Percentiles rank a stretch among this genome's conserved stretches.
Evolutionary conservation across 164 flowering plant species (phyloP).

Genomic region (Chloranthus sessilifolius): DNA sequence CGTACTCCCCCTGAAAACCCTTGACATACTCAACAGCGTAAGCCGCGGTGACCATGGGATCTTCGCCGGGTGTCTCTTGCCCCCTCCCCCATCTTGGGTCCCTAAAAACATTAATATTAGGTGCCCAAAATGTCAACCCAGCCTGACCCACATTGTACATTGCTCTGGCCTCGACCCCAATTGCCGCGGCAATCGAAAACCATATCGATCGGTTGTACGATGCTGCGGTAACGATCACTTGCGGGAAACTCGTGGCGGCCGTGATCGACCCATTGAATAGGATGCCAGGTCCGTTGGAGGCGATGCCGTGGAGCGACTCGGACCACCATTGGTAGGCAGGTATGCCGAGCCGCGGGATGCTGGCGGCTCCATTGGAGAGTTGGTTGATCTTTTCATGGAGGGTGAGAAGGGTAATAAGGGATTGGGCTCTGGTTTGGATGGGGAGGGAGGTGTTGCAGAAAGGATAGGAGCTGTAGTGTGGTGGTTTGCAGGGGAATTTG

Average conservation of each 20-base stretch:
- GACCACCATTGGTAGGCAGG: conserved; percentile 52
- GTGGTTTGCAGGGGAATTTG: conserved; percentile 18
- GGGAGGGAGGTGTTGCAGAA: conserved; percentile 34
- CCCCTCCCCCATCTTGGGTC: conserved; percentile 59
- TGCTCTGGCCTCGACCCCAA: conserved; percentile 40
- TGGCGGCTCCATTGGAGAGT: conserved; percentile 27
- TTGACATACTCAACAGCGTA: conserved; percentile 34
- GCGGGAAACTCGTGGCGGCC: conserved; percentile 43
- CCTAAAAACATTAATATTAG: conserved; percentile 41
- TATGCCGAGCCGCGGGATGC: conserved; percentile 28
- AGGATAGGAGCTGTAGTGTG: conserved; percentile 14
- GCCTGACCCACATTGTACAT: conserved; percentile 42
- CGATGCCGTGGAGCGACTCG: conserved; percentile 43
- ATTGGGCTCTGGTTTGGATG: conserved; percentile 20
- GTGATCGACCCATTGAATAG: conserved; percentile 22
- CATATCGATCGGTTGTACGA: conserved; percentile 33
- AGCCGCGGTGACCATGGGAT: conserved; percentile 28
- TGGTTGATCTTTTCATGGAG: conserved; percentile 36
- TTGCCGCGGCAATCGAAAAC: conserved; percentile 30
- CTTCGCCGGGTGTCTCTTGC: conserved; percentile 49
- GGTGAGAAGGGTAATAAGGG: conserved; percentile 28
- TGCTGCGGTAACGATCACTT: conserved; percentile 36
- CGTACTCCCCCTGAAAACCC: conserved; percentile 37
- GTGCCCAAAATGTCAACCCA: conserved; percentile 51
- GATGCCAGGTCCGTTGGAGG: conserved; percentile 32